These are phyloP conservation scores for Fusarium redolens DNA, from an alignment of 2,329 filamentous ascomycete genomes.

Conservation along the genomic window DNA sequence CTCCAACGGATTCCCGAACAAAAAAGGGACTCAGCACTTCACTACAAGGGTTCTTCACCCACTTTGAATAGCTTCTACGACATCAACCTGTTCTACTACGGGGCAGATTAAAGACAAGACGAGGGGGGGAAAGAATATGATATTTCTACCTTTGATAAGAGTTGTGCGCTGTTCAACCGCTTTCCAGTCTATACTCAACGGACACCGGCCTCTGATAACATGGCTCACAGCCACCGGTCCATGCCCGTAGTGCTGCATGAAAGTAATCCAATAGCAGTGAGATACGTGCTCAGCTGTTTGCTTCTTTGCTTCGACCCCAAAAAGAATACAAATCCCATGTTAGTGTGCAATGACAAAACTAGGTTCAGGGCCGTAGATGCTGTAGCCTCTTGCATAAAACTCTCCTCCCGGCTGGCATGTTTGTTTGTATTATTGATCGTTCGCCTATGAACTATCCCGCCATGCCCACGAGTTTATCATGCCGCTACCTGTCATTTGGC, in stretches of 20 bases:
- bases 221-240: conserved; percentile 5
- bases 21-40: conserved; percentile 9
- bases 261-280: conserved; percentile 14
- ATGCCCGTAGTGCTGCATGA: conserved; percentile 14
- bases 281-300: conserved; percentile 1
- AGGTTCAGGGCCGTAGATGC: conserved; percentile 18
- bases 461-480: conserved; percentile 31
- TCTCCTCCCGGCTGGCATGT: conserved; percentile 30
- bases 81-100: conserved; percentile 14
- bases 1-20: conserved; percentile 9
- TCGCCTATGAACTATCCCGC: conserved; percentile 22
- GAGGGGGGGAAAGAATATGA: background rate
- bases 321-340: conserved; percentile 3
- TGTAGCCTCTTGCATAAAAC: conserved; percentile 34
- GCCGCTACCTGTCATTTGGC: conserved; percentile 11
- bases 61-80: conserved; percentile 13
- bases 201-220: background rate
- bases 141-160: conserved; percentile 11
- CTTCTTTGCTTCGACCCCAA: conserved; percentile 5
- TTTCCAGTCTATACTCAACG: conserved; percentile 2
- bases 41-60: conserved; percentile 16
- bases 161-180: conserved; percentile 10
- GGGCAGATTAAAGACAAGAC: conserved; percentile 11
- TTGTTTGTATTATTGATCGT: background rate
- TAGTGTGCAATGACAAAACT: conserved; percentile 10